Base-by-base conservation (phyloP, 768 basidiomycete genomes). In the Gloeostereum incarnatum region DNA sequence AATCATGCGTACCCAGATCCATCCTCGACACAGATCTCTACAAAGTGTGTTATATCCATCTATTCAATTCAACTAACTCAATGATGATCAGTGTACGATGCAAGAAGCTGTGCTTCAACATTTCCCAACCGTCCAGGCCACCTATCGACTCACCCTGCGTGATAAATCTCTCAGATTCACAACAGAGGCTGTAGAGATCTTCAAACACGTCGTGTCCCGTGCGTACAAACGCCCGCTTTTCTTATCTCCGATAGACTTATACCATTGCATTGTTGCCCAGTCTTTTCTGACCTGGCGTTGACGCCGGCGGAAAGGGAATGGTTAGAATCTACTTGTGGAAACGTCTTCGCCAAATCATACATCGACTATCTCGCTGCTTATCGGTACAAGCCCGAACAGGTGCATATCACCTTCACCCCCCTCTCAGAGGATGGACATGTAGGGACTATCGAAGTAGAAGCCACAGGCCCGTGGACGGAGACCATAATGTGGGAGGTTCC, bases 401-500 rank as follows among this genome's bases (percentile, higher is more conserved):
- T 92, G 34, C 58, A 59, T 26, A 59, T 83, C 45, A 61, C 56
- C 6, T 92, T 91, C 58, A 54, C 71, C 5, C 85, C 88, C 0
- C 44, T 65, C 17, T 66, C 69, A 3, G 55, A 63, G 4, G 70
- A 77, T 26, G 62, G 60, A 34, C 55, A 63, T 37, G 51, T 56
- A 40, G 93, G 91, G 3, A 56, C 61, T 24, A 59, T 93, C 24
- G 76, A 88, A 48, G 83, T 99, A 38, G 75, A 79, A 44, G 73
- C 75, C 4, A 51, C 51, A 20, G 92, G 89, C 5, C 69, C 68
- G 4, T 93, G 90, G 90, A 60, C 61, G 0, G 87, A 92, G 46
- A 72, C 86, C 5, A 94, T 98, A 41, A 63, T 96, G 19, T 99
- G 94, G 80, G 96, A 98, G 61, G 91, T 97, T 1, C 93, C 91